Evolutionary conservation across 163 green algal species (phyloP), one percentile per base, ranked within the genome.

Genomic region (Coccomyxa subellipsoidea): DNA sequence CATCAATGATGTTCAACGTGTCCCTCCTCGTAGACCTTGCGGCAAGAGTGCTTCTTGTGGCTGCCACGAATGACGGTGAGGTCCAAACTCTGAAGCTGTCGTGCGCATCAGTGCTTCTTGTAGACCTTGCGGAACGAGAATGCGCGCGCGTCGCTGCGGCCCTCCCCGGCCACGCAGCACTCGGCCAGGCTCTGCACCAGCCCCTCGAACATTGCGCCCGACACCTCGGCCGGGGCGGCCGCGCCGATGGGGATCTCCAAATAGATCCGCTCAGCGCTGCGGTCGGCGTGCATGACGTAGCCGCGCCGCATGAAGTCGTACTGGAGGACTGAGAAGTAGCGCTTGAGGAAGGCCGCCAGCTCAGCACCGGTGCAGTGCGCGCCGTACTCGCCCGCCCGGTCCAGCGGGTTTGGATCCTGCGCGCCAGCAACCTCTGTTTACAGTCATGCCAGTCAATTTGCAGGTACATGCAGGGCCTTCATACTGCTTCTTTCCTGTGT

Each of bases 221-320:
- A 73, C 66, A n/a, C 66, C 66, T 73, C 66, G 3, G 66, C 66
- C 27, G 66, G n/a, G 66, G 66, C 66, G 66, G 66, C 66, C n/a
- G 66, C 66, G n/a, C 66, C 66, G 29, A 34, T 73, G n/a, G 66
- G 66, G 66, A 73, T 73, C 66, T 73, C 66, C 66, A 73, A 23
- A 6, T 73, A 73, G 21, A 73, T 18, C 27, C 66, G 66, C 66
- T 73, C 66, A 27, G 27, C 27, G 8, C 66, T 23, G 27, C n/a
- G 29, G n/a, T 36, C n/a, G 66, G 66, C 66, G 66, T 73, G 66
- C 29, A 32, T 36, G 18, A 73, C 29, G 66, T 73, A 73, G 7
- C 66, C 66, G 66, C 66, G 66, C 66, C n/a, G 27, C 66, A 73
- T 73, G 8, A 73, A 73, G 66, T 73, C 66, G 27, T 34, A 73